phyloP scores from a whole-genome alignment of 2,329 filamentous ascomycete genomes.

The Trichoderma cornu-damae region DNA sequence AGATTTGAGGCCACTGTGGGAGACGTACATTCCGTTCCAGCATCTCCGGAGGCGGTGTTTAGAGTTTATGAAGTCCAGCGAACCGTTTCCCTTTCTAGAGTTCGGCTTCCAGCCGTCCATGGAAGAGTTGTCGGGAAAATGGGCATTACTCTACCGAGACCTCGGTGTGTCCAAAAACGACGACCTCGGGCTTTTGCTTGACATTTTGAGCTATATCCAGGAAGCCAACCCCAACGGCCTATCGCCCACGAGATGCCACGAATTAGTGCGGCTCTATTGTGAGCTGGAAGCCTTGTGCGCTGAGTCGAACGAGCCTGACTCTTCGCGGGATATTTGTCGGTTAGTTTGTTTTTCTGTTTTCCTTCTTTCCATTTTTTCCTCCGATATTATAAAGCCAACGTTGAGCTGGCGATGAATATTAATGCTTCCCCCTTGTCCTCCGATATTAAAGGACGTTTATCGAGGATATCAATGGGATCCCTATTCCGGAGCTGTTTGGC shows the following conservation, averaged over 20 bases:
- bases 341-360: too few species aligned
- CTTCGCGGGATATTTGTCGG: constrained; percentile 15
- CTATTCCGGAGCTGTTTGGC: background rate
- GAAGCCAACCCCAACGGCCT: constrained; percentile 15
- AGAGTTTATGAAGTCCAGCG: constrained; percentile 16
- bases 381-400: too few species aligned
- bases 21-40: constrained; percentile 17
- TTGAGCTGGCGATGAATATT: background rate
- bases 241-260: constrained; percentile 2
- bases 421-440: background rate
- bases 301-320: constrained; percentile 9
- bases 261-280: constrained; percentile 13
- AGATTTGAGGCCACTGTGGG: constrained; percentile 12
- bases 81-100: constrained; percentile 18
- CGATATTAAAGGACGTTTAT: background rate
- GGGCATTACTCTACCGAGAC: constrained; percentile 16
- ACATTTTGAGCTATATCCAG: constrained; percentile 17
- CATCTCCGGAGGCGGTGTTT: constrained; percentile 3
- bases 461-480: constrained; percentile 17
- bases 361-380: too few species aligned
- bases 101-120: constrained; percentile 1
- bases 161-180: constrained; percentile 16
- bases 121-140: constrained; percentile 10
- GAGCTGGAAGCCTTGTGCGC: constrained; percentile 13
- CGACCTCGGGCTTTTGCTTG: constrained; percentile 15